Conservation (phyloP, 495 filamentous ascomycete genomes). For the Hypomontagnella monticulosa region DNA sequence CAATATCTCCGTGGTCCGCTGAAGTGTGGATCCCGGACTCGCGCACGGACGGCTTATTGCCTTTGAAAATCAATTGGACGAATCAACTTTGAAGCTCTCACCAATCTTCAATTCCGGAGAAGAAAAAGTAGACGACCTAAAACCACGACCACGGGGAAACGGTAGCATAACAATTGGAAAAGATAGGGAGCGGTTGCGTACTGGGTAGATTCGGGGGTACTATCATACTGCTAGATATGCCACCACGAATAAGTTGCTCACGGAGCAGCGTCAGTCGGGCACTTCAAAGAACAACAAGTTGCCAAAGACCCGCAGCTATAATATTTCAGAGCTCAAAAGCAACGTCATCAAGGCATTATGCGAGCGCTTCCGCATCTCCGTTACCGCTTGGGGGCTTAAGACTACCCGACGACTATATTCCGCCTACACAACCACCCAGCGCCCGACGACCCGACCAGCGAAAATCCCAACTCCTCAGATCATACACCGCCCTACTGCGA, state of each 20-base stretch:
- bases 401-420: slow-evolving; percentile 65
- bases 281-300: slow-evolving; percentile 32
- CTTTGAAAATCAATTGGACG: slow-evolving; percentile 26
- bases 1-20: slow-evolving; percentile 10
- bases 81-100: slow-evolving; percentile 31
- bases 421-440: slow-evolving; percentile 85
- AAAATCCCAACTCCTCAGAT: slow-evolving; percentile 92
- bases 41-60: slow-evolving; percentile 22
- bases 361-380: slow-evolving; percentile 50
- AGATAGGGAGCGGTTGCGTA: not conserved
- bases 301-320: slow-evolving; percentile 23
- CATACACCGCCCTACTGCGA: slow-evolving; percentile 92
- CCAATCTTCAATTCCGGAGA: slow-evolving; percentile 20
- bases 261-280: slow-evolving; percentile 37
- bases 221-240: slow-evolving; percentile 24
- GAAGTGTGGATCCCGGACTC: not conserved
- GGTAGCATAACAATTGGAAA: not conserved
- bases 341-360: slow-evolving; percentile 47
- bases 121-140: not conserved
- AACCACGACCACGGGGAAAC: not conserved
- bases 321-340: slow-evolving; percentile 30
- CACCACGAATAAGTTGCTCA: slow-evolving; percentile 41
- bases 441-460: slow-evolving; percentile 85
- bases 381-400: slow-evolving; percentile 59
- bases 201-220: not conserved